These are phyloP conservation scores for Inosperma sp. DNA, from an alignment of 768 basidiomycete species.

Conservation along the genomic window DNA sequence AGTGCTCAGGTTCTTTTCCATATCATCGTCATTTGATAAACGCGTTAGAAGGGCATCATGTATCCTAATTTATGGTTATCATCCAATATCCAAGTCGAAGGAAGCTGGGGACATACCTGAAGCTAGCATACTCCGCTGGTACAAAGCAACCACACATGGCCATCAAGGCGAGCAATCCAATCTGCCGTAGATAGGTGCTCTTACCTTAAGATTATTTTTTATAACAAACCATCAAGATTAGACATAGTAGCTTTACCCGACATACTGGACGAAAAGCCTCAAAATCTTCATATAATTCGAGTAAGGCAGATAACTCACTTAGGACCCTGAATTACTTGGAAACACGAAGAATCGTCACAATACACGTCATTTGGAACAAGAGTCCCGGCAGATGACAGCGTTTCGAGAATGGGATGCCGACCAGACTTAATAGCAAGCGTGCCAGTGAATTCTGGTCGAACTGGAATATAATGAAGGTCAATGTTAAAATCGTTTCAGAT, in stretches of 20 bases:
- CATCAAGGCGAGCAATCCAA: slow-evolving; percentile 78
- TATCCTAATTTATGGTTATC: slow-evolving; percentile 39
- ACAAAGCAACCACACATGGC: slow-evolving; percentile 91
- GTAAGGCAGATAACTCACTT: slow-evolving; percentile 47
- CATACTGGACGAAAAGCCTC: slow-evolving; percentile 31
- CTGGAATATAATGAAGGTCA: slow-evolving; percentile 33
- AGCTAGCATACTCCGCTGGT: slow-evolving; percentile 90
- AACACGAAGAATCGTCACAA: slow-evolving; percentile 75
- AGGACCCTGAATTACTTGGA: slow-evolving; percentile 90
- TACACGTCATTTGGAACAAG: slow-evolving; percentile 90
- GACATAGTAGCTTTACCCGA: slow-evolving; percentile 30
- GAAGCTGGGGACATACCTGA: slow-evolving; percentile 45
- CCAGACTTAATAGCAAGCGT: slow-evolving; percentile 87
- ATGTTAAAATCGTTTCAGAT: neutral
- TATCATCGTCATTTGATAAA: slow-evolving; percentile 90
- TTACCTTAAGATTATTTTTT: slow-evolving; percentile 52
- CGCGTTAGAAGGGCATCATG: slow-evolving; percentile 83
- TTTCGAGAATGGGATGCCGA: slow-evolving; percentile 84
- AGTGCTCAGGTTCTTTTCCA: slow-evolving; percentile 86
- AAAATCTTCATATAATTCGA: neutral
- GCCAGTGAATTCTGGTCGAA: slow-evolving; percentile 87
- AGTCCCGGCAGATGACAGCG: slow-evolving; percentile 57
- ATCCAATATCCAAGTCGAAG: neutral
- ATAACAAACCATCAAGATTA: neutral
- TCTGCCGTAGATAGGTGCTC: slow-evolving; percentile 88